Evolutionary conservation across 2,329 filamentous ascomycete species (phyloP).

Genomic region (Alternaria sp.): DNA sequence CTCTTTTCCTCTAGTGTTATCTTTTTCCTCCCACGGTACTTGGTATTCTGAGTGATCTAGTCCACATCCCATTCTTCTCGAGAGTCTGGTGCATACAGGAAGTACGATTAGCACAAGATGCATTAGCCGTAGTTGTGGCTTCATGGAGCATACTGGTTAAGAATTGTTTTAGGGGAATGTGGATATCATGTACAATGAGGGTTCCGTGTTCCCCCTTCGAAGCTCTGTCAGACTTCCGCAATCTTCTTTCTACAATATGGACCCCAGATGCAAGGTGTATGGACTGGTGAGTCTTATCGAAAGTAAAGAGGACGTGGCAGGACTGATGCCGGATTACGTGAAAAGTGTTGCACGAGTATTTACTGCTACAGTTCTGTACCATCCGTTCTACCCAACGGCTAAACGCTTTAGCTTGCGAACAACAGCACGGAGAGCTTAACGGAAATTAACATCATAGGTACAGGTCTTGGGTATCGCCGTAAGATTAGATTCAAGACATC

Average conservation of each 20-base stretch:
- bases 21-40: neutral
- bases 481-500: fast-evolving
- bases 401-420: fast-evolving
- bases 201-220: neutral
- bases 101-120: neutral
- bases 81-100: neutral
- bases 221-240: neutral
- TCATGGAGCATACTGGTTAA: neutral
- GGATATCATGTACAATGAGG: neutral
- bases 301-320: fast-evolving
- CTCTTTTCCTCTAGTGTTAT: neutral
- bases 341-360: conserved; percentile 8
- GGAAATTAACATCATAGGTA: neutral
- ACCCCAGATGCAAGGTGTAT: conserved; percentile 20
- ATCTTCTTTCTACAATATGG: conserved; percentile 5
- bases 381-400: neutral
- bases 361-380: neutral
- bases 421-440: neutral
- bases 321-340: conserved; percentile 8
- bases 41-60: fast-evolving
- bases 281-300: conserved; percentile 8
- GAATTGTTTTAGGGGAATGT: neutral
- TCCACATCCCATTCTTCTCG: neutral
- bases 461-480: neutral
- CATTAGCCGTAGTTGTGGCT: neutral